phyloP scores from a whole-genome alignment of 1,284 basidiomycete species.

The Takashimella koratensis region DNA sequence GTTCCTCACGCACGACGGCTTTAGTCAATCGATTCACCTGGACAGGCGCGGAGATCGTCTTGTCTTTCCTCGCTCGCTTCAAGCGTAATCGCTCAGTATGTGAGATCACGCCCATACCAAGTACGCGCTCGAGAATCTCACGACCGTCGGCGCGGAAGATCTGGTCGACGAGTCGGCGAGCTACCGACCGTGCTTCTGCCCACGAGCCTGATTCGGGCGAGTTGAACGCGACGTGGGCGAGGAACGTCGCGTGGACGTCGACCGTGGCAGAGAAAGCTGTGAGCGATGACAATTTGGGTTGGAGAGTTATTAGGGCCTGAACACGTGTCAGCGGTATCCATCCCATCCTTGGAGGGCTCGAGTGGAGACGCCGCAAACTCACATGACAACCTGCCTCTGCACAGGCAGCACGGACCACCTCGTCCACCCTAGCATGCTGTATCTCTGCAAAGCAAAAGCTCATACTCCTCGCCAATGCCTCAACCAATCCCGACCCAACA shows the following conservation, averaged over 20 bases:
- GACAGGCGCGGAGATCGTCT: slow-evolving; percentile 13
- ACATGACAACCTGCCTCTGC: slow-evolving; percentile 63
- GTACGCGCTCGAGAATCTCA: slow-evolving; percentile 31
- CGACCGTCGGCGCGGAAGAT: slow-evolving; percentile 45
- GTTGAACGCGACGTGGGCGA: slow-evolving; percentile 61
- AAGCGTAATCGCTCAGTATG: slow-evolving; percentile 24
- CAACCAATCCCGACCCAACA: slow-evolving; percentile 59
- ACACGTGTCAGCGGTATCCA: slow-evolving; percentile 3
- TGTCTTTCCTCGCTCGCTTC: slow-evolving; percentile 13
- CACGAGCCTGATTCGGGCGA: slow-evolving; percentile 19
- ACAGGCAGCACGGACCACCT: slow-evolving; percentile 56
- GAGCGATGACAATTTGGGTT: slow-evolving; percentile 8
- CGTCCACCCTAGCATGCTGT: slow-evolving; percentile 66
- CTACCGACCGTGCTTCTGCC: slow-evolving; percentile 31
- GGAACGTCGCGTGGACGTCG: slow-evolving; percentile 48
- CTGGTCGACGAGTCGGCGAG: slow-evolving; percentile 42
- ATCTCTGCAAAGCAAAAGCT: slow-evolving; percentile 71
- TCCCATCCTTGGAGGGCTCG: no score
- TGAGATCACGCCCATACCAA: slow-evolving; percentile 30
- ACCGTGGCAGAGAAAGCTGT: slow-evolving; percentile 31
- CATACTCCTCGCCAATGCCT: slow-evolving; percentile 64
- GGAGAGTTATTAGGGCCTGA: slow-evolving; percentile 17
- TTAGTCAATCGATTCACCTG: slow-evolving; percentile 25
- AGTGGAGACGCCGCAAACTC: slow-evolving; percentile 47
- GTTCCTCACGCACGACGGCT: slow-evolving; percentile 52